Evolutionary conservation across 2,329 filamentous ascomycete genomes (phyloP), one percentile per base, ranked within the genome.

Genomic region (Nigrospora sphaerica): DNA sequence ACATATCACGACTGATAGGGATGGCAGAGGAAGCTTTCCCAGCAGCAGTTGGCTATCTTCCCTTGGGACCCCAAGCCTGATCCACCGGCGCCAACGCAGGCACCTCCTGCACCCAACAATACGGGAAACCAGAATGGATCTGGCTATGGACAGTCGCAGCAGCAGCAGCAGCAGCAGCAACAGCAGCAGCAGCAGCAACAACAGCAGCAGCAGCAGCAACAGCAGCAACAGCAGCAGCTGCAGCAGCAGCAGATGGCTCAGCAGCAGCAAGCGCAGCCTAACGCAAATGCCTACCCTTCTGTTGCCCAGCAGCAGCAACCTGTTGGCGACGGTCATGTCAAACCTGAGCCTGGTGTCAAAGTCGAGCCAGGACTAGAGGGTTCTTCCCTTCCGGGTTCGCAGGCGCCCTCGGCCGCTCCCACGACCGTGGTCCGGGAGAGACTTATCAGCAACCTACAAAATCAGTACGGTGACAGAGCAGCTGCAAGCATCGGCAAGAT

Each of bases 51-150:
- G 51, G 93, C 93, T 49, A 74, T 80, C 47, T 96, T 97, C 64
- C 92, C 93, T 12, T 98, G 93, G 93, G 93, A 98, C 62, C 92
- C 93, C 38, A 84, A 86, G 62, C 85, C 86, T 42, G 83, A 86
- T 44, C 77, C 80, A 58, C 59, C 73, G 57, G 58, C 65, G 48
- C 62, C 70, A 47, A 65, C 66, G 54, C 62, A 58, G 43, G 67
- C 62, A 47, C 60, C 64, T 57, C 55, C 64, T 53, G 23, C 23
- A 5, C 7, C 23, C 23, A 28, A 28, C 23, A 28, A 28, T 28
- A 7, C 7, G 7, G 23, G 23, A 28, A 28, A 28, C 23, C 23
- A 28, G 23, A 28, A 28, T 28, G 23, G 23, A 10, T 28, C 23
- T 6, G 23, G 23, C 7, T 28, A 28, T 28, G 23, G 23, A 28